Conservation (phyloP, 345 rosid species). For the Euphorbia tirucalli region DNA sequence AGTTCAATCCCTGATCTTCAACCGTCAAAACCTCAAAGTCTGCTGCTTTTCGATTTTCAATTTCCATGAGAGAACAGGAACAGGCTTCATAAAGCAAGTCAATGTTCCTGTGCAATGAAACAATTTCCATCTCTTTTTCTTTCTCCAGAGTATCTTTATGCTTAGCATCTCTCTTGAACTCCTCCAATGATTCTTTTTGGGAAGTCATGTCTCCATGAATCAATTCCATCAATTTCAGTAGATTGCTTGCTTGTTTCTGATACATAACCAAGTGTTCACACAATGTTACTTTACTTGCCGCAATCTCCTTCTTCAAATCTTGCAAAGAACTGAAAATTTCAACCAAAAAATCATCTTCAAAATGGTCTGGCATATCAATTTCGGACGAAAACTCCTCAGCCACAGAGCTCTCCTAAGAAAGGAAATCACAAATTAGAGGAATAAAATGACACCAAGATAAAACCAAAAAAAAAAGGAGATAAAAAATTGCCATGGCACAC, state of each 20-base stretch:
- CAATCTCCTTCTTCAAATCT: constrained; percentile 43
- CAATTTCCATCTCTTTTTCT: constrained; percentile 54
- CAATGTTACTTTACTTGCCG: constrained; percentile 44
- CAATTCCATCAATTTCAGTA: constrained; percentile 40
- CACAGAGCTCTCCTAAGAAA: constrained; percentile 49
- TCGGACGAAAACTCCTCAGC: constrained; percentile 40
- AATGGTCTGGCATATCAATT: constrained; percentile 34
- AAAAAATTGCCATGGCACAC: not conserved
- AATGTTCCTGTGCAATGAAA: constrained; percentile 43
- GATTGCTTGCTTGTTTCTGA: constrained; percentile 47
- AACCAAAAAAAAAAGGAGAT: not conserved
- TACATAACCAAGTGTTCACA: constrained; percentile 46
- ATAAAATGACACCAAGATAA: not conserved
- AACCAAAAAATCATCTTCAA: constrained; percentile 36
- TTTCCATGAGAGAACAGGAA: constrained; percentile 55
- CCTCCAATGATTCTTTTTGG: constrained; percentile 39
- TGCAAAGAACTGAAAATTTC: constrained; percentile 52
- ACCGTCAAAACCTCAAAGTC: constrained; percentile 26
- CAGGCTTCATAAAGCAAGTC: constrained; percentile 69
- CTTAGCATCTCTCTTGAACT: constrained; percentile 42
- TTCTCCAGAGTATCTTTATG: constrained; percentile 40
- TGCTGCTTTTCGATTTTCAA: constrained; percentile 56
- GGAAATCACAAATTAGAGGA: constrained; percentile 23
- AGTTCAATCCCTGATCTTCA: constrained; percentile 27
- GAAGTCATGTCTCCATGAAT: constrained; percentile 36